Evolutionary conservation across 371 early-diverging fungal genomes (phyloP).

Genomic region (Mucor plumbeus): DNA sequence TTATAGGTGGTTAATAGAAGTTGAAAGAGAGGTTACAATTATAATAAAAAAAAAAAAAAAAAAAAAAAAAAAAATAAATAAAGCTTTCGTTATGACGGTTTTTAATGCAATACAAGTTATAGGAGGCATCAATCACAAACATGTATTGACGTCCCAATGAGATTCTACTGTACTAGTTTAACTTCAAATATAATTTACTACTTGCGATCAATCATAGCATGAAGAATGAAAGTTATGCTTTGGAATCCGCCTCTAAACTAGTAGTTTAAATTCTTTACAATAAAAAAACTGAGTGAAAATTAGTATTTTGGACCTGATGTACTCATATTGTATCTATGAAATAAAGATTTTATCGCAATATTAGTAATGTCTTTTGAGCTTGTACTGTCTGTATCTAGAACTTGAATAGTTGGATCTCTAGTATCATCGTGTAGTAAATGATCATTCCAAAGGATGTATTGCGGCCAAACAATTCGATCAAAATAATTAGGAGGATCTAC

Average conservation of each 20-base stretch:
- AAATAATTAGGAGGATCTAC: conserved; percentile 81
- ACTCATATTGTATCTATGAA: not conserved
- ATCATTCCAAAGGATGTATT: conserved; percentile 61
- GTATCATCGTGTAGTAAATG: conserved; percentile 21
- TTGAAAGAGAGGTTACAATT: not conserved
- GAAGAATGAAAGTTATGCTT: too few relatives aligned
- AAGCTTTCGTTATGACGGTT: not conserved
- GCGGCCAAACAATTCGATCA: conserved; percentile 78
- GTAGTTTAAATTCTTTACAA: too few relatives aligned
- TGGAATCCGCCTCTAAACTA: too few relatives aligned
- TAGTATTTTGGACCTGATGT: too few relatives aligned
- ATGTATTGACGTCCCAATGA: too few relatives aligned
- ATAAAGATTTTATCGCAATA: not conserved
- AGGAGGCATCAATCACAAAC: too few relatives aligned
- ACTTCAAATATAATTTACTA: too few relatives aligned
- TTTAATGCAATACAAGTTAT: not conserved
- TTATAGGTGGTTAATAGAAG: too few relatives aligned
- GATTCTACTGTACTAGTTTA: too few relatives aligned
- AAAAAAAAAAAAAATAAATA: not conserved
- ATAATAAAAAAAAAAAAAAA: not conserved
- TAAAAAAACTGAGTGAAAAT: too few relatives aligned
- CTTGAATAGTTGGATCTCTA: conserved; percentile 15
- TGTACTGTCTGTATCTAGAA: conserved; percentile 15
- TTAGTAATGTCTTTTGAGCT: conserved; percentile 7
- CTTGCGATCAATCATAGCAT: too few relatives aligned